Evolutionary conservation across 306 rosid genomes (phyloP).

Genomic region (Rosa persica): DNA sequence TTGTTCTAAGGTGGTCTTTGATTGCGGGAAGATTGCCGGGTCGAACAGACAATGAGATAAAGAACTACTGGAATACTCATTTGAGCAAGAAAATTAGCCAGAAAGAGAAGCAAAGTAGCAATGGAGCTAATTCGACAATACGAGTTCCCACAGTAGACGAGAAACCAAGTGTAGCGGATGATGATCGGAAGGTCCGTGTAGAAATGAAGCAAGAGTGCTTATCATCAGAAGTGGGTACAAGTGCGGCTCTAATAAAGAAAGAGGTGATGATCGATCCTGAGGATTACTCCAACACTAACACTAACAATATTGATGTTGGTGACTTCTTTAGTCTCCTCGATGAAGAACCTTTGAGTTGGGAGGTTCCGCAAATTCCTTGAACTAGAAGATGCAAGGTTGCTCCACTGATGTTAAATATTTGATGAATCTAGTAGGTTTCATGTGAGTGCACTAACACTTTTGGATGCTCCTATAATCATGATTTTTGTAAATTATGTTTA

Average conservation of each 20-base stretch:
- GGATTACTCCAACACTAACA: too few relatives aligned
- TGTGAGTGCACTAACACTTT: not conserved
- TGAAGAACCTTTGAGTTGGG: not conserved
- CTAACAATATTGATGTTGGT: not conserved
- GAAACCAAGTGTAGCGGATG: not conserved
- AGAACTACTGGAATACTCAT: constrained; percentile 38
- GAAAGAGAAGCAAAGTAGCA: not conserved
- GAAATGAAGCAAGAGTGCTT: not conserved
- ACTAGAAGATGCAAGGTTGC: not conserved
- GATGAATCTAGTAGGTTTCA: not conserved
- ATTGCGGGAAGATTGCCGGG: constrained; percentile 41
- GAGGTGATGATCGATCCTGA: not conserved
- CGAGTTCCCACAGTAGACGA: not conserved
- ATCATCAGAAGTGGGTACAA: not conserved
- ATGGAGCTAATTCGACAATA: not conserved
- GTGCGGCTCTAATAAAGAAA: not conserved
- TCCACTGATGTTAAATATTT: not conserved
- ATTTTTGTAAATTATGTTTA: not conserved
- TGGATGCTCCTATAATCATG: not conserved
- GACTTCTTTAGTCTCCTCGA: not conserved
- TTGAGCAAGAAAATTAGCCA: constrained; percentile 12
- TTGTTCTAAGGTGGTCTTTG: constrained; percentile 34
- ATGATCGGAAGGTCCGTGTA: not conserved
- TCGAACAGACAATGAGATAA: constrained; percentile 38
- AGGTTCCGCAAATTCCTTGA: not conserved